Evolutionary conservation across 305 asterid genomes (phyloP).

Genomic region (Solanum hybrid): DNA sequence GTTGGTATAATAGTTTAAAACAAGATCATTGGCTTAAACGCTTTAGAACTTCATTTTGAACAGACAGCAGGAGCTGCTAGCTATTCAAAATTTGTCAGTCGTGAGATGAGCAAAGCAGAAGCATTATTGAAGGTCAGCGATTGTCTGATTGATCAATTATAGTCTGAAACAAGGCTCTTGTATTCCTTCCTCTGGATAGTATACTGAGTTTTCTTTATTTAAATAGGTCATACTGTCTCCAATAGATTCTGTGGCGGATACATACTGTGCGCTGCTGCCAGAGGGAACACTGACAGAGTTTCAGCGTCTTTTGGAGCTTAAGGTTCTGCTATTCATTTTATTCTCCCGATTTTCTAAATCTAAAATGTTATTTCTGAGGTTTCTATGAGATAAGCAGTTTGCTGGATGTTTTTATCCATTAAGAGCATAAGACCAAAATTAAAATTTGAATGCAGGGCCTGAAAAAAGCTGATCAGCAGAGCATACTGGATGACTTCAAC

Average conservation of each 20-base stretch:
- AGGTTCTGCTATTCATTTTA: slow-evolving; percentile 41
- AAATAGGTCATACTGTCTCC: slow-evolving; percentile 89
- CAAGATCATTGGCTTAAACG: background rate
- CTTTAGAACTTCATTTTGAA: slow-evolving; percentile 11
- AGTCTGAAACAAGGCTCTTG: background rate
- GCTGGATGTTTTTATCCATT: background rate
- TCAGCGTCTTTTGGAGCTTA: slow-evolving; percentile 89
- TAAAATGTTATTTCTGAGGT: background rate
- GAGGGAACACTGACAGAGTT: slow-evolving; percentile 89
- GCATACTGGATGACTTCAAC: slow-evolving; percentile 80
- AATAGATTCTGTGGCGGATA: slow-evolving; percentile 88
- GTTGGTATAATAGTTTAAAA: background rate
- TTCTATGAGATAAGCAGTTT: background rate
- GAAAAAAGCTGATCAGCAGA: slow-evolving; percentile 86
- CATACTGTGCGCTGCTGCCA: slow-evolving; percentile 91
- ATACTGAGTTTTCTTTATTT: slow-evolving; percentile 12
- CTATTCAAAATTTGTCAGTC: slow-evolving; percentile 86
- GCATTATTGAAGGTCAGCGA: slow-evolving; percentile 75
- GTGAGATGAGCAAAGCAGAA: slow-evolving; percentile 99
- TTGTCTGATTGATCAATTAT: background rate
- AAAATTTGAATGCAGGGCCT: slow-evolving; percentile 48
- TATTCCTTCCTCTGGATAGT: slow-evolving; percentile 11
- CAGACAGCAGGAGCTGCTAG: slow-evolving; percentile 83
- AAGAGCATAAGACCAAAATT: background rate
- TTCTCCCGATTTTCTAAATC: background rate